Evolutionary conservation across 108 stramenopile genomes (phyloP).

Genomic region (Skeletonema grethae): DNA sequence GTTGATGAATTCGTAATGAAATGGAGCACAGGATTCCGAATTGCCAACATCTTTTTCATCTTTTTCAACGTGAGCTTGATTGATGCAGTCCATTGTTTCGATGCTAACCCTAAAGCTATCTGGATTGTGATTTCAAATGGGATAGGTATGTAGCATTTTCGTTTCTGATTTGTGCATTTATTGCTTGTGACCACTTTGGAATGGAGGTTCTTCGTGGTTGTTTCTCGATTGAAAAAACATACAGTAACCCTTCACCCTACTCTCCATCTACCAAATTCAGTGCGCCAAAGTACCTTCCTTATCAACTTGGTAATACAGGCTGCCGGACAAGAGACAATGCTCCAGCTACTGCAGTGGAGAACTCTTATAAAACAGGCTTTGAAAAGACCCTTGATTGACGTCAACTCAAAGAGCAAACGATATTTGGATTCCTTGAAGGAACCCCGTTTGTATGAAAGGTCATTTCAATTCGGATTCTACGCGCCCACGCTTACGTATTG

Average conservation of each 20-base stretch:
- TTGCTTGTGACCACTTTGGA: neutral
- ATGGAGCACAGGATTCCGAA: slow-evolving; percentile 41
- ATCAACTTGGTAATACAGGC: slow-evolving; percentile 41
- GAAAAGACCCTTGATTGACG: slow-evolving; percentile 30
- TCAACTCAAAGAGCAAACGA: slow-evolving; percentile 36
- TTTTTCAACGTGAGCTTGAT: slow-evolving; percentile 32
- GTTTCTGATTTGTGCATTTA: slow-evolving; percentile 5
- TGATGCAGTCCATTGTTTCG: slow-evolving; percentile 29
- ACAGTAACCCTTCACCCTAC: neutral
- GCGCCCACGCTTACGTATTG: slow-evolving; percentile 23
- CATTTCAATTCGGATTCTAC: slow-evolving; percentile 35
- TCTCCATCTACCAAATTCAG: neutral
- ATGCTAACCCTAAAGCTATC: neutral
- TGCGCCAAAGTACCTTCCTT: slow-evolving; percentile 36
- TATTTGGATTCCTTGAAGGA: slow-evolving; percentile 36
- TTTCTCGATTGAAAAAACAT: no score
- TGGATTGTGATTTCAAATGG: slow-evolving; percentile 3
- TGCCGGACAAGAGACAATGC: slow-evolving; percentile 50
- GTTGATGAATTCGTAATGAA: slow-evolving; percentile 42
- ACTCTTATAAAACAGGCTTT: slow-evolving; percentile 44
- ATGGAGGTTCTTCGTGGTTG: no score
- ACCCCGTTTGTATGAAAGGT: slow-evolving; percentile 27
- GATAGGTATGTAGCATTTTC: slow-evolving; percentile 34
- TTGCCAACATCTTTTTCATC: slow-evolving; percentile 36
- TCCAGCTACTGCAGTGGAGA: slow-evolving; percentile 50